Evolutionary conservation across 768 basidiomycete genomes (phyloP).

Genomic region (Flagelloscypha sp.): DNA sequence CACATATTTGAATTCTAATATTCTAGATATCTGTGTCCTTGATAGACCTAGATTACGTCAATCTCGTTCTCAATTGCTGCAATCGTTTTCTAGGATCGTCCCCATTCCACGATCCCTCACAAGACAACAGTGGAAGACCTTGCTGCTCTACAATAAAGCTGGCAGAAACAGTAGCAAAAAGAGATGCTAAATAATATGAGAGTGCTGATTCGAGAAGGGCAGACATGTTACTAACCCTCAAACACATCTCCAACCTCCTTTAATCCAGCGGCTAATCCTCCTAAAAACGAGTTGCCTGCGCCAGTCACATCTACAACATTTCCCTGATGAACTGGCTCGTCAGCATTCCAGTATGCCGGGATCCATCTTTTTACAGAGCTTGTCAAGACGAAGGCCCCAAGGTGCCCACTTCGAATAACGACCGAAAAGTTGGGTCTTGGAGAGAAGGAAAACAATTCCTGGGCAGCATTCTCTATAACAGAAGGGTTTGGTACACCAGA

Average conservation of each 20-base stretch:
- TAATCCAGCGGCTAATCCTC: constrained; percentile 72
- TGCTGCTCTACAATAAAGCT: constrained; percentile 78
- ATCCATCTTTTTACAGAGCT: constrained; percentile 49
- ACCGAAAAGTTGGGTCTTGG: constrained; percentile 47
- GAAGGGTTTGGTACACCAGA: constrained; percentile 38
- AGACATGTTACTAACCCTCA: constrained; percentile 40
- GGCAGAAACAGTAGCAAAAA: constrained; percentile 76
- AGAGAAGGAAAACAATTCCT: constrained; percentile 52
- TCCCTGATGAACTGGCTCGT: constrained; percentile 27
- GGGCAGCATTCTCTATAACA: constrained; percentile 60
- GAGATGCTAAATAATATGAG: constrained; percentile 56
- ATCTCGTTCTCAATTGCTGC: too few species aligned
- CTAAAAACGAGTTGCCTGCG: constrained; percentile 87
- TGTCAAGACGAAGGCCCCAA: constrained; percentile 63
- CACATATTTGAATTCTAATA: too few species aligned
- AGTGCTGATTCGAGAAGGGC: constrained; percentile 6
- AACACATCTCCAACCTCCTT: constrained; percentile 51
- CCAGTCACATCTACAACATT: constrained; percentile 81
- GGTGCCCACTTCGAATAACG: constrained; percentile 64
- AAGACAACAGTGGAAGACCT: constrained; percentile 59
- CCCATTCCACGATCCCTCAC: too few species aligned
- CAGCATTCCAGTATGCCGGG: constrained; percentile 62
- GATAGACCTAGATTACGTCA: too few species aligned
- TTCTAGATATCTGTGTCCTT: too few species aligned
- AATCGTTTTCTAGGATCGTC: too few species aligned